phyloP scores from a whole-genome alignment of 2,329 filamentous ascomycete genomes.

The Colletotrichum nymphaeae region DNA sequence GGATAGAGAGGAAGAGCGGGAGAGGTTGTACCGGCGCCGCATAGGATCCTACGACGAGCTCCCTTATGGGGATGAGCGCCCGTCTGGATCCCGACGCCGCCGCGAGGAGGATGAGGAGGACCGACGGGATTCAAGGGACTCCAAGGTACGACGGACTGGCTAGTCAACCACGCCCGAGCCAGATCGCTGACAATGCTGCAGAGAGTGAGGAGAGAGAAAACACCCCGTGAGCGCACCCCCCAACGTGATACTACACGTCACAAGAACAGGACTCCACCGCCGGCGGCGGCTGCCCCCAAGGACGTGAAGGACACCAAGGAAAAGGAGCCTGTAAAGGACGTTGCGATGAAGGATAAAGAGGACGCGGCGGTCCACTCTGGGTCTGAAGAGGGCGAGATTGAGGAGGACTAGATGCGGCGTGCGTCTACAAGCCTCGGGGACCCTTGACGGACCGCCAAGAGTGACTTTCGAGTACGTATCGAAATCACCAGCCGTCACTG shows the following conservation, averaged over 20 bases:
- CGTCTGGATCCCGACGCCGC: conserved; percentile 76
- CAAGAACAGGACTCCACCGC: conserved; percentile 67
- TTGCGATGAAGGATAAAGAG: conserved; percentile 60
- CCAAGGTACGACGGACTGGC: conserved; percentile 64
- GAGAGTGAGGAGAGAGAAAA: conserved; percentile 69
- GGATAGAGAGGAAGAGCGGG: conserved; percentile 89
- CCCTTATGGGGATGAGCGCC: conserved; percentile 84
- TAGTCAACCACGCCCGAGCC: neutral
- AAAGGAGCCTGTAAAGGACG: conserved; percentile 41
- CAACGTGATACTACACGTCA: conserved; percentile 63
- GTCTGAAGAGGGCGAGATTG: conserved; percentile 98
- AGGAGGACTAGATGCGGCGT: conserved; percentile 70
- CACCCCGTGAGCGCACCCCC: conserved; percentile 70
- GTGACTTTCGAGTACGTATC: conserved; percentile 47
- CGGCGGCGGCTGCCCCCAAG: conserved; percentile 40
- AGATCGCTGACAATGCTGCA: conserved; percentile 48
- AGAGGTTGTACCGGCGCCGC: conserved; percentile 87
- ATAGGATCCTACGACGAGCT: conserved; percentile 86
- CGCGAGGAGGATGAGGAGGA: conserved; percentile 83
- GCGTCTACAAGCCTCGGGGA: neutral
- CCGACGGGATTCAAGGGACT: conserved; percentile 72
- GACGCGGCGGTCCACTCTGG: conserved; percentile 79
- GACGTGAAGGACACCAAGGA: conserved; percentile 36
- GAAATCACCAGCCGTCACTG: conserved; percentile 40
- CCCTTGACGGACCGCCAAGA: neutral